Conservation (phyloP, 352 stramenopile species). For the Pythium volutum region DNA sequence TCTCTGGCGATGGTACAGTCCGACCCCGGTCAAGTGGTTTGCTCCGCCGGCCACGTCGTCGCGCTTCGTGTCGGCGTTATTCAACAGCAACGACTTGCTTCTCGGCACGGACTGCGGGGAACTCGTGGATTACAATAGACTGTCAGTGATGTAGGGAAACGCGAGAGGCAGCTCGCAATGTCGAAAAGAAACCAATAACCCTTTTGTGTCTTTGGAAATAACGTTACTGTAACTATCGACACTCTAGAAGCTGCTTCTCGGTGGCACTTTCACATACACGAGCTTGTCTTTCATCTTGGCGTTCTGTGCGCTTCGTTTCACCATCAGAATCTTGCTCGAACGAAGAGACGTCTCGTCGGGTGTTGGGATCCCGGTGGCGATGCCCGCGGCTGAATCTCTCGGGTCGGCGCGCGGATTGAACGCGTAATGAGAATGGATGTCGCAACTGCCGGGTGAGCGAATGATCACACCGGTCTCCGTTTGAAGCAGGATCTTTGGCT, state of each 20-base stretch:
- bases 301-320: constrained; percentile 40
- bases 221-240: too few relatives aligned
- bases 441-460: constrained; percentile 27
- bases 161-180: background rate
- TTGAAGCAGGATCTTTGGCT: constrained; percentile 39
- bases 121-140: constrained; percentile 76
- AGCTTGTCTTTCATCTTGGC: constrained; percentile 45
- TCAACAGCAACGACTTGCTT: constrained; percentile 71
- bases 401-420: constrained; percentile 41
- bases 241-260: background rate
- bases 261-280: constrained; percentile 57
- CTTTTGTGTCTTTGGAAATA: too few relatives aligned
- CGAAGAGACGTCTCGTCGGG: background rate
- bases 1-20: constrained; percentile 82
- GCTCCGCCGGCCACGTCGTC: constrained; percentile 41
- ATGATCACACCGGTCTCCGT: constrained; percentile 55
- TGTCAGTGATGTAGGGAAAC: constrained; percentile 25
- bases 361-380: background rate
- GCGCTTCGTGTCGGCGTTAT: constrained; percentile 66
- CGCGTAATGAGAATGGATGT: constrained; percentile 34
- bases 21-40: constrained; percentile 79
- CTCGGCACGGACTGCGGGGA: constrained; percentile 73
- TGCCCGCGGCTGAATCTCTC: background rate
- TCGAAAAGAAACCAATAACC: background rate
- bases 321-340: constrained; percentile 27